Percentiles rank a stretch among this genome's conserved stretches.
Evolutionary conservation across 2,329 filamentous ascomycete genomes (phyloP).

Genomic region (Neofusicoccum laricinum): DNA sequence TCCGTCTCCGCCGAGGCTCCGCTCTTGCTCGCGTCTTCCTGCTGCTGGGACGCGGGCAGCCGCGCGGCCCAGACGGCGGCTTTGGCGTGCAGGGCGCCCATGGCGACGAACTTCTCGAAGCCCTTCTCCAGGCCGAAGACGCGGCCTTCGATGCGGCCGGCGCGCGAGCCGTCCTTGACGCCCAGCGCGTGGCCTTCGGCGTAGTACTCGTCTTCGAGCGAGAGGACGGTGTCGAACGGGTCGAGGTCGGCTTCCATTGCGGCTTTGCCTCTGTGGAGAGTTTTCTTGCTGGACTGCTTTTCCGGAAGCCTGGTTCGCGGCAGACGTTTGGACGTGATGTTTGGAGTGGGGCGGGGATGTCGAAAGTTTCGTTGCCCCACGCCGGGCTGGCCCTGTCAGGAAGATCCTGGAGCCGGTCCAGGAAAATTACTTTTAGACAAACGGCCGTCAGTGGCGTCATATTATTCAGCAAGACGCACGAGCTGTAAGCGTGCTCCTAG

Average conservation of each 20-base stretch:
- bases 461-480: not conserved
- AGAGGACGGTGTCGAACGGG: constrained; percentile 56
- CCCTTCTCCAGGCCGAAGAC: constrained; percentile 89
- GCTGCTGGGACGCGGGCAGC: constrained; percentile 38
- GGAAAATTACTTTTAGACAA: not conserved
- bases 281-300: not conserved
- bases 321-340: not conserved
- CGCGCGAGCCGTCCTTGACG: constrained; percentile 67
- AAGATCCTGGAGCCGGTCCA: not conserved
- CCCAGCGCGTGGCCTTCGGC: constrained; percentile 76
- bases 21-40: not conserved
- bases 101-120: constrained; percentile 84
- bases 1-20: not conserved
- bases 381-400: not conserved
- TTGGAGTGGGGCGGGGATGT: not conserved
- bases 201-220: constrained; percentile 71
- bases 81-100: constrained; percentile 74
- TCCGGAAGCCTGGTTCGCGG: too few relatives aligned
- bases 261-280: not conserved
- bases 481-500: too few relatives aligned
- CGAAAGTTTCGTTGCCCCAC: constrained; percentile 3
- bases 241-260: constrained; percentile 33
- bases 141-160: constrained; percentile 83
- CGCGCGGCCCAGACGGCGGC: constrained; percentile 82
- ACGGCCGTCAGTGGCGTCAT: not conserved